A percentile compares a stretch with the other conserved stretches of the same genome.
Evolutionary conservation across 2,329 filamentous ascomycete genomes (phyloP).

Genomic region (Ceratocystis variospora): DNA sequence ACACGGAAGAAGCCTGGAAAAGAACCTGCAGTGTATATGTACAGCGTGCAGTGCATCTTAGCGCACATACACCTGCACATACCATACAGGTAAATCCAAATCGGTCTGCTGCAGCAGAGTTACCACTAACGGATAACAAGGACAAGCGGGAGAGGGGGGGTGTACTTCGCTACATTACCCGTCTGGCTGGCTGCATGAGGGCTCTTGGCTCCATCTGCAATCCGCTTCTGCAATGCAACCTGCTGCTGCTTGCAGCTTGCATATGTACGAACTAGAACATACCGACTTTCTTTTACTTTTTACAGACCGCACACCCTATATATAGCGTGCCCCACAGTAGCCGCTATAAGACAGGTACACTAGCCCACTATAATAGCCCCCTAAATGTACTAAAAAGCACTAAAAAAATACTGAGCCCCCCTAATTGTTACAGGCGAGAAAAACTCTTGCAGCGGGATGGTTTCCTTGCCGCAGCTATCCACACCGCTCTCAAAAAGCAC

Average conservation of each 20-base stretch:
- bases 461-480: background rate
- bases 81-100: background rate
- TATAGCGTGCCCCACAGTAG: background rate
- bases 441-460: background rate
- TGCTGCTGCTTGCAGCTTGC: background rate
- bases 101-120: background rate
- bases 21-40: background rate
- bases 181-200: background rate
- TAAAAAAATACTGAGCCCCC: no score
- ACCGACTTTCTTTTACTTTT: background rate
- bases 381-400: no score
- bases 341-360: background rate
- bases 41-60: background rate
- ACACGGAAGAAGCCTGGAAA: background rate
- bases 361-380: no score
- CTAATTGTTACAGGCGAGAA: background rate
- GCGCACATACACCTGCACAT: background rate
- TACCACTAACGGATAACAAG: background rate
- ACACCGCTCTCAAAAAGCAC: background rate
- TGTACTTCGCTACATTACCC: background rate
- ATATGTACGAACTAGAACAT: background rate
- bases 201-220: background rate
- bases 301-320: background rate
- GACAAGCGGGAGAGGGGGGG: background rate
- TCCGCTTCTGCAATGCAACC: background rate